Base-by-base conservation (phyloP, 352 stramenopile genomes). In the Albugo candida region DNA sequence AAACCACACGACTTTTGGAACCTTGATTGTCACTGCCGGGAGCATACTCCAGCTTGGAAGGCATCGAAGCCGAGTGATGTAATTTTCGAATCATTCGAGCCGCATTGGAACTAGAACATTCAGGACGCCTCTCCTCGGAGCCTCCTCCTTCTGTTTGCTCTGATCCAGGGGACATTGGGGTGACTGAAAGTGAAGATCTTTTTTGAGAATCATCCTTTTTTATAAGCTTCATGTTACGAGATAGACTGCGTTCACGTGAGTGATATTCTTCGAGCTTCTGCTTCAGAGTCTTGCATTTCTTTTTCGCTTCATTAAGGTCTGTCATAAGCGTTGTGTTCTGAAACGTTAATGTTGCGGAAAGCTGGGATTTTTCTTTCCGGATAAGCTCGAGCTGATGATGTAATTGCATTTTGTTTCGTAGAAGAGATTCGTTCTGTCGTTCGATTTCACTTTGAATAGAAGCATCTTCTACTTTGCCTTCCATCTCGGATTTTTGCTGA, bases 381-480 rank as follows among this genome's bases (percentile, higher is more conserved):
- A 61, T 59, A 21, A 68, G 54, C n/a, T 83, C 70, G 21, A 82
- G 63, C 39, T 84, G 72, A 1, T 63, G 54, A 11, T 70, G 66
- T 34, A 84, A 38, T n/a, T 83, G 68, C 27, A 82, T 67, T 42
- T 82, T 81, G 44, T 80, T 76, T 46, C 81, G 72, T 13, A 84
- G 49, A 16, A 85, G 52, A 41, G 82, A 88, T 10, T 49, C 61
- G 40, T 83, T 88, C 42, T 88, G 72, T 6, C 75, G 64, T 45
- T 84, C 68, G 0, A 88, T 38, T 50, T 88, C 75, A 0, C 65
- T 59, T 19, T 68, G 81, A 1, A 88, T 60, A 13, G 21, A 36
- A 43, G 82, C 72, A 16, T 80, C 24, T 31, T 8, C 8, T 31
- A 31, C 24, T 31, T 31, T 31, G 3, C 3, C 24, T 31, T 31